Percentiles rank a stretch among this genome's conserved stretches.
Evolutionary conservation across 148 eudicot species (phyloP).

Genomic region (Fagopyrum homotropicum): DNA sequence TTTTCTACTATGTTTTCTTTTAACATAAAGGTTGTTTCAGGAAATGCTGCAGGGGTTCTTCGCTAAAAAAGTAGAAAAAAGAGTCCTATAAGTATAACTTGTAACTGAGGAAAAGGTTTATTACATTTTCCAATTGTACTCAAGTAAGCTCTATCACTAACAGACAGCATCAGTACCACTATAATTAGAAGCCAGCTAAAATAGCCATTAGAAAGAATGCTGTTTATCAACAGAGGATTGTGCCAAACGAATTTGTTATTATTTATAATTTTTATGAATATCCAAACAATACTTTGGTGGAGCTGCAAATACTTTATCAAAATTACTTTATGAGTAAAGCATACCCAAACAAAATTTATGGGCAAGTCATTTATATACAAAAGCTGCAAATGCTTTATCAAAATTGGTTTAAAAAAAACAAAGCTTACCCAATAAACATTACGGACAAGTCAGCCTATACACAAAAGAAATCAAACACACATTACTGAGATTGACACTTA

Average conservation of each 20-base stretch:
- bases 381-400: background rate
- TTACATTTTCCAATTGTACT: background rate
- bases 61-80: background rate
- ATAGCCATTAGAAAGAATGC: background rate
- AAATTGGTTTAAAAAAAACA: background rate
- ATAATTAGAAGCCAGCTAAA: background rate
- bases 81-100: background rate
- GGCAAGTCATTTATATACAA: background rate
- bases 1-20: background rate
- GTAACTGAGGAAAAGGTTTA: background rate
- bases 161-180: background rate
- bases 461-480: background rate
- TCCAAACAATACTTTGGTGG: background rate
- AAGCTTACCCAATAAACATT: background rate
- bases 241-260: background rate
- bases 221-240: background rate
- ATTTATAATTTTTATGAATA: background rate
- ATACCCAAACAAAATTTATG: background rate
- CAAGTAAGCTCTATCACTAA: background rate
- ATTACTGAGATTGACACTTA: too few relatives aligned
- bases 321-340: background rate
- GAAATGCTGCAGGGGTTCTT: background rate
- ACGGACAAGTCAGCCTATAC: background rate
- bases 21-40: background rate
- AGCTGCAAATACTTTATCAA: background rate